phyloP scores from a whole-genome alignment of 2,329 filamentous ascomycete genomes.

The Paracoccidioides brasiliensis region DNA sequence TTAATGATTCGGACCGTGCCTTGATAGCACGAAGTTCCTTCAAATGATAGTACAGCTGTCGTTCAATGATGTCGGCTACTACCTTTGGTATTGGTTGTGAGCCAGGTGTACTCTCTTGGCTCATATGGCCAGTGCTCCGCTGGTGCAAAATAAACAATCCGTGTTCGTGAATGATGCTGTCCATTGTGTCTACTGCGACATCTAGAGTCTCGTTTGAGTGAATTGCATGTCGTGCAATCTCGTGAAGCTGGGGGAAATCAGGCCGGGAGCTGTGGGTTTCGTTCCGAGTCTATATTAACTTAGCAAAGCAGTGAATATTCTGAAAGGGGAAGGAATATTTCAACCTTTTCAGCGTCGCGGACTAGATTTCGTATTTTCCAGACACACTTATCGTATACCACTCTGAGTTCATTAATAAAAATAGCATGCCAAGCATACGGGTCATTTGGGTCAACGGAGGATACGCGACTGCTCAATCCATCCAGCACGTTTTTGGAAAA shows the following conservation, averaged over 20 bases:
- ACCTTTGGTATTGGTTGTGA: not conserved
- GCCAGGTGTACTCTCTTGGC: not conserved
- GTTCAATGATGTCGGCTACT: not conserved
- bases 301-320: not conserved
- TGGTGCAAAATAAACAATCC: conserved; percentile 8
- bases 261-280: not conserved
- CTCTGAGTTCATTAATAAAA: conserved; percentile 13
- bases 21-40: conserved; percentile 19
- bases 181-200: conserved; percentile 19
- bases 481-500: not conserved
- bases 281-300: not conserved
- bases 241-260: conserved; percentile 19
- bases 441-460: not conserved
- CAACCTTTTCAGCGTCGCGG: conserved; percentile 20
- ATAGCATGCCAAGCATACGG: conserved; percentile 17
- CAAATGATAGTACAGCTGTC: conserved; percentile 12
- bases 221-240: conserved; percentile 21
- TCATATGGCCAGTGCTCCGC: not conserved
- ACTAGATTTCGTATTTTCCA: conserved; percentile 21
- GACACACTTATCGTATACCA: conserved; percentile 18
- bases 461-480: not conserved
- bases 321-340: not conserved
- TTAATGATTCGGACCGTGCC: conserved; percentile 17
- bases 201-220: conserved; percentile 22
- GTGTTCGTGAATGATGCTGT: conserved; percentile 15